Base-by-base conservation (phyloP, 192 early-diverging fungal species). In the Coemansia aciculifera region DNA sequence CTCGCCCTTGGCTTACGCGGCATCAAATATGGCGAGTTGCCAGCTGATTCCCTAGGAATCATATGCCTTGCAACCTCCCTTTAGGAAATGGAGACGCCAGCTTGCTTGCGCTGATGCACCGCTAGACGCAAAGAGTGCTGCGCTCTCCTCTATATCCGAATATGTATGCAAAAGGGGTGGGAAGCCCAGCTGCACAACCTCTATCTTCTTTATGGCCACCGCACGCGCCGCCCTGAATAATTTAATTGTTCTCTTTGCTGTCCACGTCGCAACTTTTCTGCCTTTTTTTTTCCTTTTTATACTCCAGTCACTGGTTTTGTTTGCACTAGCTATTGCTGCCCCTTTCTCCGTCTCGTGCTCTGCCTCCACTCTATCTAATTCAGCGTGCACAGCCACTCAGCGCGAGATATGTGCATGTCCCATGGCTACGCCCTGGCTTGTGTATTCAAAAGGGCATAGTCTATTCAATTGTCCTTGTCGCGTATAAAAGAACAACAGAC, bases 1-100 rank as follows among this genome's bases (percentile, higher is more conserved):
- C 11, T 27, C 4, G 51, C 51, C 54, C 4, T 57, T 34, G 54
- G 54, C 29, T 34, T 57, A 15, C 13, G 54, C 15, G 36, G 29
- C 29, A n/a, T 17, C 13, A 57, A 10, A n/a, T 57, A 57, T 57
- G 54, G 12, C 15, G 5, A 34, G 11, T 9, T 17, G 11, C 54
- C 54, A 57, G 54, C 29, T 57, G 54, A 57, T 57, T 57, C 54
- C 17, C 31, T 15, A 2, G 54, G 54, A 57, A 57, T 57, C 54
- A 57, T 57, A 32, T 32, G 54, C 15, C 54, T 48, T 19, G 40
- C 40, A 19, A 9, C 8, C 46, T n/a, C 27, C n/a, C 19, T 48
- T 10, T 48, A 19, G 46, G 46, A 48, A 21, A 48, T 48, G 19
- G 46, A 5, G 46, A 19, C 46, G 46, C 8, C 46, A 48, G 46